These are phyloP conservation scores for Chondrus crispus DNA, from an alignment of 23 red algal species.

Conservation along the genomic window DNA sequence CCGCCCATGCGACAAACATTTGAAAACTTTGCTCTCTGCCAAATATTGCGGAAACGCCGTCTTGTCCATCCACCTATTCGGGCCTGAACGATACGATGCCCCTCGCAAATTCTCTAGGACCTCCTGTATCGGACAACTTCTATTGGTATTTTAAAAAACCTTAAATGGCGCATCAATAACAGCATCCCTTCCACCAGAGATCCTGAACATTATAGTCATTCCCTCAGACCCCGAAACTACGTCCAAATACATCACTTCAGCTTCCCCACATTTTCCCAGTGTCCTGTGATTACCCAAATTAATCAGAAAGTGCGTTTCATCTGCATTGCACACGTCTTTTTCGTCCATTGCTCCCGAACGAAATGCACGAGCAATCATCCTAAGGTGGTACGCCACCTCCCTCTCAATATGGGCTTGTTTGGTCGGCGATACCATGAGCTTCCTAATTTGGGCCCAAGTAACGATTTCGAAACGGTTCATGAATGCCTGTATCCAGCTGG, in stretches of 20 bases:
- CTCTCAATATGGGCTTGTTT: slow-evolving; percentile 23
- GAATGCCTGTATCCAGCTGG: neutral
- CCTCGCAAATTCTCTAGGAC: neutral
- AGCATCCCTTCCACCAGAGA: neutral
- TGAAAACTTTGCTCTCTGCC: neutral
- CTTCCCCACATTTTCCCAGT: neutral
- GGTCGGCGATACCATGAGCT: neutral
- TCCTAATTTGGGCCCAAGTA: neutral
- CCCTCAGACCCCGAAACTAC: neutral
- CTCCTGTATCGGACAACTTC: slow-evolving; percentile 2
- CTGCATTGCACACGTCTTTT: neutral
- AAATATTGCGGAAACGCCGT: neutral
- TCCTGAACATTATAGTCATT: neutral
- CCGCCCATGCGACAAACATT: neutral
- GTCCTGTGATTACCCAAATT: slow-evolving; percentile 22
- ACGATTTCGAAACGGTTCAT: neutral
- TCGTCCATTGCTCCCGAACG: neutral
- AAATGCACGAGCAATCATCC: neutral
- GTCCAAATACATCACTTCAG: neutral
- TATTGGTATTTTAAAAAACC: neutral
- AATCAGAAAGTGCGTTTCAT: slow-evolving; percentile 11
- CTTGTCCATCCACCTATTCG: slow-evolving; percentile 3
- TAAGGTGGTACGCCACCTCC: neutral
- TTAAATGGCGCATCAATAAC: neutral
- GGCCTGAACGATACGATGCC: neutral